Percentiles rank a stretch among this genome's conserved stretches.
phyloP scores from a whole-genome alignment of 345 rosid species.

The Brassica incana region DNA sequence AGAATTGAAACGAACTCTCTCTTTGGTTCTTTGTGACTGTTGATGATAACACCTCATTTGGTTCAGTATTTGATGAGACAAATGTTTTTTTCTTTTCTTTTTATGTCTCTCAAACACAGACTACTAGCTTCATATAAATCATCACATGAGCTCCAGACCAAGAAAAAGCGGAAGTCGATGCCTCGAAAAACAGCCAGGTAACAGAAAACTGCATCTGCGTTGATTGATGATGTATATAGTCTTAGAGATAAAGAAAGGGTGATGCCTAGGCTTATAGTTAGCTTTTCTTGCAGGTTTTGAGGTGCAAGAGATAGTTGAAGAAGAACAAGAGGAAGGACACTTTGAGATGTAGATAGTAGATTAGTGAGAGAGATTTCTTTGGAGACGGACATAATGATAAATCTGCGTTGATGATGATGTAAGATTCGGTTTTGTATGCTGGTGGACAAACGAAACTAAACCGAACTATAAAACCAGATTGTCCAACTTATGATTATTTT shows the following conservation, averaged over 20 bases:
- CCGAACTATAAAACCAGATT: neutral
- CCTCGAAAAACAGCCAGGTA: conserved; percentile 83
- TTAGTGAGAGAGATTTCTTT: neutral
- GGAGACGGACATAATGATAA: neutral
- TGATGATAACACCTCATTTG: neutral
- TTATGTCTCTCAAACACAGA: conserved; percentile 45
- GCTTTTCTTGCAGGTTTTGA: neutral
- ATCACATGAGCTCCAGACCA: conserved; percentile 95
- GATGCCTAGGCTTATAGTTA: neutral
- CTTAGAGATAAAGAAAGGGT: neutral
- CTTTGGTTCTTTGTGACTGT: neutral
- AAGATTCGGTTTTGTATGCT: neutral
- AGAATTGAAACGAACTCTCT: neutral
- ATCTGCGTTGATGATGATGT: neutral
- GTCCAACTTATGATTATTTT: neutral
- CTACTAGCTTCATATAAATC: conserved; percentile 87
- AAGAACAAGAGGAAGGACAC: neutral
- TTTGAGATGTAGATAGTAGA: neutral
- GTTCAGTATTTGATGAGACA: neutral
- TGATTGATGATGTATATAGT: neutral
- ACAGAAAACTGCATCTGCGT: conserved; percentile 57
- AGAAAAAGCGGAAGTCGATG: conserved; percentile 92
- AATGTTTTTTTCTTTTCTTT: neutral
- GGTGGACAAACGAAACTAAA: neutral
- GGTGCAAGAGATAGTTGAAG: neutral